Evolutionary conservation across 345 rosid genomes (phyloP).

Genomic region (Toxicodendron radicans): DNA sequence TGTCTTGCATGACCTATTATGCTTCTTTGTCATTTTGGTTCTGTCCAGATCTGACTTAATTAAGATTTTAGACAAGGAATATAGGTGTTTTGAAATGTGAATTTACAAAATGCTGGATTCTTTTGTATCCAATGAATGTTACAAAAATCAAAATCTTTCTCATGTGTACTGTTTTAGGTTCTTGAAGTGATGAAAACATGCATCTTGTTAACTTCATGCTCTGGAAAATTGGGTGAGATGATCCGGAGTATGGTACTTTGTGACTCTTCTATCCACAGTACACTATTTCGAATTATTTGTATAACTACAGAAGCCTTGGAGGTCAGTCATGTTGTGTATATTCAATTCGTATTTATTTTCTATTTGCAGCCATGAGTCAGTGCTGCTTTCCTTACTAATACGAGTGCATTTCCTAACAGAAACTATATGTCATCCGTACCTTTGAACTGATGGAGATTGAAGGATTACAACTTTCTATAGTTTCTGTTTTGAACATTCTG

Average conservation of each 20-base stretch:
- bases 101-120: not conserved
- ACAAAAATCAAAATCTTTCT: slow-evolving; percentile 4
- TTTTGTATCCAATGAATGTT: slow-evolving; percentile 5
- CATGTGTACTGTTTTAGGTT: slow-evolving; percentile 43
- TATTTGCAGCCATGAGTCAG: not conserved
- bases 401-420: slow-evolving; percentile 41
- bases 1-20: not conserved
- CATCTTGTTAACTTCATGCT: slow-evolving; percentile 46
- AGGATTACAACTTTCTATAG: slow-evolving; percentile 77
- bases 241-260: slow-evolving; percentile 62
- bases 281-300: slow-evolving; percentile 71
- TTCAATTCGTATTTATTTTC: slow-evolving; percentile 13
- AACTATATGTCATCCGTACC: slow-evolving; percentile 61
- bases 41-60: not conserved
- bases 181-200: slow-evolving; percentile 74
- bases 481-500: slow-evolving; percentile 71
- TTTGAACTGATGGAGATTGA: slow-evolving; percentile 71
- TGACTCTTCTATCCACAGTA: slow-evolving; percentile 77
- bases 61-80: not conserved
- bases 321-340: slow-evolving; percentile 47
- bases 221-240: slow-evolving; percentile 52
- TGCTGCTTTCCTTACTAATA: slow-evolving; percentile 20
- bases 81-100: not conserved
- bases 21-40: not conserved
- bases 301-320: slow-evolving; percentile 71